Evolutionary conservation across 1,284 basidiomycete genomes (phyloP), one percentile per base, ranked within the genome.

Genomic region (Cryptococcus floricola): DNA sequence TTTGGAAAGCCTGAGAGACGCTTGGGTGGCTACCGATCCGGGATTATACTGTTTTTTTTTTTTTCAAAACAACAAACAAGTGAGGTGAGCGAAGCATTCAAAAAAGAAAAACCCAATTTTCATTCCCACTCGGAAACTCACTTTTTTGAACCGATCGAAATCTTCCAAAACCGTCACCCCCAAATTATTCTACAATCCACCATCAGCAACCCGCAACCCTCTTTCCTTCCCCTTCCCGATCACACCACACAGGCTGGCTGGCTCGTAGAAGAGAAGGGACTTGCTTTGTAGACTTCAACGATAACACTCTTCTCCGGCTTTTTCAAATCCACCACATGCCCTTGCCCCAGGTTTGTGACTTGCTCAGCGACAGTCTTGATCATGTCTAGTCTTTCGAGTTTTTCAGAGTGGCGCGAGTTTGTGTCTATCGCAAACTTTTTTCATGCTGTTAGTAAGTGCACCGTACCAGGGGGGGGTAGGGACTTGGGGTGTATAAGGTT

Each of bases 301-400:
- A 74, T 28, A 14, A 75, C 66, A 8, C 71, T 74, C 50, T 64
- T 51, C 41, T 74, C 70, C 0, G 69, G 65, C 46, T 70, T 60
- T 39, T 59, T 66, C 39, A 75, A 60, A 58, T 75, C 71, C 7
- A 75, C 73, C 16, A 48, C 63, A 53, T 75, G 73, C 2, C 58
- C 63, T 8, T 50, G 44, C 16, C 60, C 61, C 4, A 74, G 56
- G 39, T 62, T 64, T 13, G 53, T 50, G 3, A 75, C 68, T 27
- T 66, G 56, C 37, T 70, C 68, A 3, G 73, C 73, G 13, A 73
- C 62, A 0, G 64, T 57, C 45, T 66, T 65, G 60, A 75, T 75
- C 66, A 73, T 67, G 14, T 71, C 65, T 53, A 75, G 57, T 19
- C 71, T 47, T 12, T 69, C 68, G 5, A 75, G 48, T 44, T 62